Evolutionary conservation across 306 rosid species (phyloP), one percentile per base, ranked within the genome.

Genomic region (Mimosa pudica): DNA sequence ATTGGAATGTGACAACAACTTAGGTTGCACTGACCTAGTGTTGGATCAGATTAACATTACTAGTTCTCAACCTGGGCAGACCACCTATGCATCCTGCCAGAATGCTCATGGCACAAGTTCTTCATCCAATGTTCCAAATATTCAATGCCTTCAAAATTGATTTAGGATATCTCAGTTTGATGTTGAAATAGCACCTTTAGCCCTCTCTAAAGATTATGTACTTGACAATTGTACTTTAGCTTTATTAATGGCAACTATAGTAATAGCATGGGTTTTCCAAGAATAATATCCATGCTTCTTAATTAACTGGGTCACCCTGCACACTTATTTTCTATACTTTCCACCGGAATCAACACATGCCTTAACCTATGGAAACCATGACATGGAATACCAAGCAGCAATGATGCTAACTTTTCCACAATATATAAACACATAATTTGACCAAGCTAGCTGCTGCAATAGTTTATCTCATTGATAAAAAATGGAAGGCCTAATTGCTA

Each of bases 1-100:
- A 48, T 32, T 88, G 1, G 55, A 45, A 7, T 90, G 94, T 7
- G 83, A 81, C 38, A 1, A 3, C 5, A 36, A 0, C 13, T 1
- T 41, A 24, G 84, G 86, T 0, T 87, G 88, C 84, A 52, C 41
- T 14, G 63, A 82, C 54, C 80, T 85, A 71, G 32, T 55, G 0
- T 2, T 89, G 71, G 63, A 85, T 0, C 0, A 10, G 0, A 46
- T 85, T 18, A 16, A 64, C 46, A 89, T 87, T 67, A 77, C 35
- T 0, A 3, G 51, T 6, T 45, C 74, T 10, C 42, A 1, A 32
- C 12, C 20, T 1, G 82, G 76, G 20, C 35, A 75, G 11, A 2
- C 51, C 6, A 41, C 73, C 8, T 6, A 4, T 35, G 81, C 84
- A 1, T 10, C 70, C 0, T 89, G 93, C 57, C 11, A 5, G 10